A percentile compares a stretch with the other conserved stretches of the same genome.
phyloP scores from a whole-genome alignment of 2,329 filamentous ascomycete species.

The Aspergillus novoparasiticus region DNA sequence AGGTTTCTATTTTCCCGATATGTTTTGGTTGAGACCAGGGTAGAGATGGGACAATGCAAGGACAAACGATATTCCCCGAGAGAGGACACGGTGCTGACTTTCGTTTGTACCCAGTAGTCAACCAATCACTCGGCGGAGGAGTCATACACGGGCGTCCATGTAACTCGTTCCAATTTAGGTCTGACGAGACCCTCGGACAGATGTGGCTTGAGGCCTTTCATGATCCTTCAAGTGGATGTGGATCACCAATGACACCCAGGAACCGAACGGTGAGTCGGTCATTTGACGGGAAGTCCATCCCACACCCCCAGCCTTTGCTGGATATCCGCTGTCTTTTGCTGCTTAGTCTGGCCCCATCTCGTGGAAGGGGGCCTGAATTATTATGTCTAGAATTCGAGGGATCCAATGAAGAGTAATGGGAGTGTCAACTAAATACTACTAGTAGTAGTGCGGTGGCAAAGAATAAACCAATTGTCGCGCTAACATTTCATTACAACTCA shows the following conservation, averaged over 20 bases:
- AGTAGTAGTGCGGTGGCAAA: not conserved
- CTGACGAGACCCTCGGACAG: not conserved
- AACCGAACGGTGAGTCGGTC: not conserved
- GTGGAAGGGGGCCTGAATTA: not conserved
- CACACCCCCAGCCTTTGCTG: not conserved
- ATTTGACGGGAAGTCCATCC: constrained; percentile 1
- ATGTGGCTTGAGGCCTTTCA: not conserved
- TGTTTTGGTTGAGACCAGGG: not conserved
- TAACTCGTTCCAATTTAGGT: not conserved
- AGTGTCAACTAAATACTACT: not conserved
- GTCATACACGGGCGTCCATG: not conserved
- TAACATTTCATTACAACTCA: not conserved
- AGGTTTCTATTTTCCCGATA: not conserved
- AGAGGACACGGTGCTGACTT: not conserved
- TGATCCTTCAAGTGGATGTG: not conserved
- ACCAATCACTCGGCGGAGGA: not conserved
- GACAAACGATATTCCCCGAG: not conserved
- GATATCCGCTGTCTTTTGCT: not conserved
- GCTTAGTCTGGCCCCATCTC: not conserved
- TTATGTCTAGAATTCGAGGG: not conserved
- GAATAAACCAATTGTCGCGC: not conserved
- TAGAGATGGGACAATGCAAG: not conserved
- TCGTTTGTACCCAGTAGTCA: not conserved
- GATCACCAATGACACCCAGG: not conserved
- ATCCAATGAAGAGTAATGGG: not conserved